phyloP scores from a whole-genome alignment of 768 basidiomycete genomes.

The Suillus fuscotomentosus region DNA sequence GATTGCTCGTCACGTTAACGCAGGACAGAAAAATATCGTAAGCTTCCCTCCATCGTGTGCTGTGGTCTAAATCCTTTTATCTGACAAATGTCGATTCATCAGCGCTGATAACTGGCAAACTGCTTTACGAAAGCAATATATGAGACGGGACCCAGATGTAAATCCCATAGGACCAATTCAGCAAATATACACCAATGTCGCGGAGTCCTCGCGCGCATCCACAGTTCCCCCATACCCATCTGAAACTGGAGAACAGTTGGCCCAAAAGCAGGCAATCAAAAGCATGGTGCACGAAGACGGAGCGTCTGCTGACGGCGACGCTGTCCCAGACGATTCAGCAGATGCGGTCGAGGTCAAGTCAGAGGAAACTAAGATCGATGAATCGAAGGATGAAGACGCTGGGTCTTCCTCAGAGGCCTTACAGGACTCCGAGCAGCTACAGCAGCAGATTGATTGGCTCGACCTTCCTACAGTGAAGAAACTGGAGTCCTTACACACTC shows the following conservation, averaged over 20 bases:
- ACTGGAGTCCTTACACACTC: constrained; percentile 68
- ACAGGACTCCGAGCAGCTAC: constrained; percentile 25
- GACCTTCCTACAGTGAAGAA: constrained; percentile 69
- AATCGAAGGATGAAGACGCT: constrained; percentile 22
- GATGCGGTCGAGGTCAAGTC: not conserved
- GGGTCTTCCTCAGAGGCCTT: constrained; percentile 16
- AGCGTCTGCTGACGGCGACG: constrained; percentile 5
- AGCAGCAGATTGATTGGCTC: constrained; percentile 63
- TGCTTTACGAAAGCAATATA: constrained; percentile 72
- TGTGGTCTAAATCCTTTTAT: constrained; percentile 20
- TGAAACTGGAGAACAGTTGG: constrained; percentile 9
- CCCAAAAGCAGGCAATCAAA: constrained; percentile 8
- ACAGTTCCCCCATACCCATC: constrained; percentile 18
- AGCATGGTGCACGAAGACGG: constrained; percentile 11
- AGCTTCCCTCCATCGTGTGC: constrained; percentile 30
- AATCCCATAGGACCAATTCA: constrained; percentile 66
- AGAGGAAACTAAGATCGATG: constrained; percentile 2
- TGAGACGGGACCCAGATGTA: constrained; percentile 64
- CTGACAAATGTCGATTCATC: constrained; percentile 11
- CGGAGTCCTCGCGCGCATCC: constrained; percentile 31
- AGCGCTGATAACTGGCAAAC: constrained; percentile 81
- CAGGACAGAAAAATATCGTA: constrained; percentile 82
- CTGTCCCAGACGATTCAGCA: constrained; percentile 6
- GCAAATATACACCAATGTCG: constrained; percentile 19
- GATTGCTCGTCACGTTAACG: constrained; percentile 69